phyloP scores from a whole-genome alignment of 2,329 filamentous ascomycete genomes.

The Arthrinium puccinioides region DNA sequence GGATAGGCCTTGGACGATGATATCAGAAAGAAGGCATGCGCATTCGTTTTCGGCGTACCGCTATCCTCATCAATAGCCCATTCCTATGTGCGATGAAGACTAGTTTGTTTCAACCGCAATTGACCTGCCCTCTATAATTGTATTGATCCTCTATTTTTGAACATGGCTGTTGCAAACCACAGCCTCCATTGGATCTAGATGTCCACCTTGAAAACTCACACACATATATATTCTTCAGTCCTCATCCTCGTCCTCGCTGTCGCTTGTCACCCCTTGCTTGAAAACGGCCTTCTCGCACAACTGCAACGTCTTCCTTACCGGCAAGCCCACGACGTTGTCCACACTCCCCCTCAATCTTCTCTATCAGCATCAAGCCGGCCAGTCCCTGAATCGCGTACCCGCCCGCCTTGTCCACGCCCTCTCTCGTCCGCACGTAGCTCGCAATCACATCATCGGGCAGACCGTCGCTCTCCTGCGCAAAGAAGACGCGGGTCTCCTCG shows the following conservation, averaged over 20 bases:
- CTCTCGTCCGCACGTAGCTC: slow-evolving; percentile 71
- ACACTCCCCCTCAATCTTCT: slow-evolving; percentile 82
- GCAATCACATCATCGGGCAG: slow-evolving; percentile 74
- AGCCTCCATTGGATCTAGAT: no score
- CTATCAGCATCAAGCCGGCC: slow-evolving; percentile 78
- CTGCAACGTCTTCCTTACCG: slow-evolving; percentile 68
- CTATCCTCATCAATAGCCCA: no score
- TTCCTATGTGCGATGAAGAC: no score
- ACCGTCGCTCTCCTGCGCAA: slow-evolving; percentile 57
- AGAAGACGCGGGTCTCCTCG: slow-evolving; percentile 88
- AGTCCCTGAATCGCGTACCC: slow-evolving; percentile 92
- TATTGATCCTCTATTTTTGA: no score
- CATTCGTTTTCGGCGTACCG: no score
- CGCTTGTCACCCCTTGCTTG: slow-evolving; percentile 60
- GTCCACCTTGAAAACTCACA: no score
- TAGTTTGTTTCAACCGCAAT: no score
- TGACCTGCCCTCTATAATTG: no score
- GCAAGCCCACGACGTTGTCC: slow-evolving; percentile 92
- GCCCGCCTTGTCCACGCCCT: slow-evolving; percentile 93
- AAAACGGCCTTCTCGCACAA: slow-evolving; percentile 85
- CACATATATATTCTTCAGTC: background rate
- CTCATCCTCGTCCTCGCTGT: slow-evolving; percentile 37
- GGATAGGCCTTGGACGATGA: no score
- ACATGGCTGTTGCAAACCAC: no score
- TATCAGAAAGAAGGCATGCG: no score